phyloP scores from a whole-genome alignment of 2,329 filamentous ascomycete species.

The Colletotrichum tofieldiae region DNA sequence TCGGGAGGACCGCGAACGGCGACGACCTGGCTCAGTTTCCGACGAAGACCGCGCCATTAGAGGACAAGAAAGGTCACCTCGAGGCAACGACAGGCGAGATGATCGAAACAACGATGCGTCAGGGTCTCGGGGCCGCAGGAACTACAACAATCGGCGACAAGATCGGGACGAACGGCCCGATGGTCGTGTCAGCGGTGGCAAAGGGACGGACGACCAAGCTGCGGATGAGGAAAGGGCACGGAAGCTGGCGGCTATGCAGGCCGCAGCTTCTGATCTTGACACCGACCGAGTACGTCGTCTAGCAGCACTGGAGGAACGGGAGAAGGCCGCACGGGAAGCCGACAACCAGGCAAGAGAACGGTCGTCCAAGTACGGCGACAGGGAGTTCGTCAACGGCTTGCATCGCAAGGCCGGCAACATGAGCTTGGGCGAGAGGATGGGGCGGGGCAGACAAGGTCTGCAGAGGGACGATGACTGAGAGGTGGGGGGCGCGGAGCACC shows the following conservation, averaged over 20 bases:
- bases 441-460: slow-evolving; percentile 62
- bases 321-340: slow-evolving; percentile 74
- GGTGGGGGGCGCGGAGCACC: neutral
- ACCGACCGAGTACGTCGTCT: slow-evolving; percentile 78
- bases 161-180: slow-evolving; percentile 45
- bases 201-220: slow-evolving; percentile 48
- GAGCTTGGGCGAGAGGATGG: slow-evolving; percentile 67
- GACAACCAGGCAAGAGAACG: slow-evolving; percentile 75
- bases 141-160: slow-evolving; percentile 42
- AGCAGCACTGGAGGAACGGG: slow-evolving; percentile 75
- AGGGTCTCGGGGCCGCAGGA: slow-evolving; percentile 42
- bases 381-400: slow-evolving; percentile 75
- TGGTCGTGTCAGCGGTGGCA: slow-evolving; percentile 39
- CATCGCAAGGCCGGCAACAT: slow-evolving; percentile 72
- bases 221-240: slow-evolving; percentile 73
- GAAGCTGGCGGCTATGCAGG: slow-evolving; percentile 82
- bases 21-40: slow-evolving; percentile 47
- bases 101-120: slow-evolving; percentile 45
- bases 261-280: slow-evolving; percentile 79
- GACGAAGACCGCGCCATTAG: slow-evolving; percentile 52
- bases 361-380: slow-evolving; percentile 74
- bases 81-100: slow-evolving; percentile 43
- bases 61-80: slow-evolving; percentile 45
- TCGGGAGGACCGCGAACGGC: slow-evolving; percentile 51
- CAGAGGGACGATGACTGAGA: slow-evolving; percentile 62